A percentile compares a stretch with the other conserved stretches of the same genome.
phyloP scores from a whole-genome alignment of 2,329 filamentous ascomycete genomes.

The Xylariaceae sp. region DNA sequence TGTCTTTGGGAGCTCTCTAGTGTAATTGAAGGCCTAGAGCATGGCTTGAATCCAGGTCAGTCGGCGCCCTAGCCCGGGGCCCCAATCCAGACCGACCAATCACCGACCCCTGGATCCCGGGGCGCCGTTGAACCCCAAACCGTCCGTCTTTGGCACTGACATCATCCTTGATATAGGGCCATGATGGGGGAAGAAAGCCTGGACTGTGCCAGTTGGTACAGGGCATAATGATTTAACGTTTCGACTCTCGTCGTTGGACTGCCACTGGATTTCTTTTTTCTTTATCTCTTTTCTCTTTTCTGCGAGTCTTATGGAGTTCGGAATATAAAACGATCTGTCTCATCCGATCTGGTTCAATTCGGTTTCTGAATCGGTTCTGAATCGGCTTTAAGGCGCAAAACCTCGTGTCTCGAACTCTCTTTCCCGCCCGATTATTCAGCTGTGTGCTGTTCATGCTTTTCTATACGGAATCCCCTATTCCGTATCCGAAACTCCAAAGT shows the following conservation, averaged over 20 bases:
- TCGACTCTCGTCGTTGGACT: background rate
- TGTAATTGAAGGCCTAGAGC: conserved; percentile 1
- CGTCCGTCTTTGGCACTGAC: background rate
- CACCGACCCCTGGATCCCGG: background rate
- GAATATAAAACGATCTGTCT: no score
- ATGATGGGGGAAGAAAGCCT: background rate
- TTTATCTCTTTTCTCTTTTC: background rate
- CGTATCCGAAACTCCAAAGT: no score
- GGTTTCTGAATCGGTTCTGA: no score
- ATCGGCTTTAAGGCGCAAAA: no score
- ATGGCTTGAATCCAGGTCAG: background rate
- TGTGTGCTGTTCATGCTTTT: no score
- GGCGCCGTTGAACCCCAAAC: background rate
- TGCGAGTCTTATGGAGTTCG: no score
- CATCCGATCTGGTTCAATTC: no score
- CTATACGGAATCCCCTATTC: no score
- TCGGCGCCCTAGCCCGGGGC: background rate
- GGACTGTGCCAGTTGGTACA: background rate
- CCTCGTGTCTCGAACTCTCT: no score
- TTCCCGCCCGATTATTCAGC: no score
- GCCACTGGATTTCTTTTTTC: background rate
- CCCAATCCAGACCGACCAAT: background rate
- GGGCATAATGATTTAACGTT: background rate
- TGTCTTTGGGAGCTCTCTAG: background rate
- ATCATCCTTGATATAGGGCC: background rate